Base-by-base conservation (phyloP, 1,284 basidiomycete species). In the Ustanciosporium gigantosporum region DNA sequence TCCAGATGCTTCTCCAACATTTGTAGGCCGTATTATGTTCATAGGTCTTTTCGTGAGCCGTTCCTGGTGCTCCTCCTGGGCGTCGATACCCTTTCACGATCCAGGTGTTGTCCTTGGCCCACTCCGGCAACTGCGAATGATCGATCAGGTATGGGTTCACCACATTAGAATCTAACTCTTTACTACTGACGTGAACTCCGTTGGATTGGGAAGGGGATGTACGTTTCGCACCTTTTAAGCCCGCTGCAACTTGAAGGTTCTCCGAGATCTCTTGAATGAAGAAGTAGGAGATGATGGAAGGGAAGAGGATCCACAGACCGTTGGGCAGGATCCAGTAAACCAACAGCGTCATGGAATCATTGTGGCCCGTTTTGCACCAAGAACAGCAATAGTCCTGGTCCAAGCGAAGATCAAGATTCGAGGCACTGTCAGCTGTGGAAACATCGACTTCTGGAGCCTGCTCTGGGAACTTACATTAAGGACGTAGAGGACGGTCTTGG, bases 281-380 rank as follows among this genome's bases (percentile, higher is more conserved):
- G 20, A 46, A 19, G 19, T 31, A 38, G 3, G 36, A 89, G 49
- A 90, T 85, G 60, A 86, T 73, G 34, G 80, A 70, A 1, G 89
- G 89, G 29, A 89, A 72, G 24, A 89, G 70, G 46, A 90, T 78
- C 88, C 89, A 90, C 7, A 87, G 60, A 4, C 88, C 87, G 64
- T 91, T 91, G 0, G 89, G 88, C 36, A 90, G 73, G 57, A 89
- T 81, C 84, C 85, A 92, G 51, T 85, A 83, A 34, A 86, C 67
- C 36, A 88, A 58, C 25, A 87, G 76, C 25, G 82, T 82, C 49
- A 74, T 66, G 21, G 79, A 55, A 25, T 81, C 73, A 74, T 93
- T 93, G 76, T 93, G 91, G 4, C 88, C 88, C 14, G 86, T 81
- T 21, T 84, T 82, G 74, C 89, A 91, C 76, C 78, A 80, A 9